phyloP scores from a whole-genome alignment of 805 yeast species.

The Diddensiella santjacobensis region DNA sequence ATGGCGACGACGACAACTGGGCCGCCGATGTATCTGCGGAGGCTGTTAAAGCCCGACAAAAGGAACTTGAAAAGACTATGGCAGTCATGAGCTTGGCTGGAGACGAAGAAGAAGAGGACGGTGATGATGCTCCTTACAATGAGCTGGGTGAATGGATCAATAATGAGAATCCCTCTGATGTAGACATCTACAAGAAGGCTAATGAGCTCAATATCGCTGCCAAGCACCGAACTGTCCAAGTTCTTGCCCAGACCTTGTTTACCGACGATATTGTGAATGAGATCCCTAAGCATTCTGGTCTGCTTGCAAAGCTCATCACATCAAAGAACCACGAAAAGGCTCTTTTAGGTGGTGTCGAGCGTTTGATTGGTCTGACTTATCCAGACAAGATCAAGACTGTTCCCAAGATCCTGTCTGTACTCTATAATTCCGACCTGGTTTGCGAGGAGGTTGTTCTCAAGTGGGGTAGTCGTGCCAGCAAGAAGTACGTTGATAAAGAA shows the following conservation, averaged over 20 bases:
- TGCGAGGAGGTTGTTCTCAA: conserved; percentile 75
- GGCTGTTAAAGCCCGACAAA: conserved; percentile 89
- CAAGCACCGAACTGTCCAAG: conserved; percentile 78
- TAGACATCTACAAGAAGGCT: conserved; percentile 89
- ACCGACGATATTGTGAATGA: conserved; percentile 65
- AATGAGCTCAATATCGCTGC: conserved; percentile 68
- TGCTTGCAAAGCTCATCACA: conserved; percentile 72
- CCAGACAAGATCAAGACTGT: conserved; percentile 65
- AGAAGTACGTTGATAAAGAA: conserved; percentile 90
- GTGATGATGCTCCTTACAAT: conserved; percentile 50
- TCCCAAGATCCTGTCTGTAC: conserved; percentile 75
- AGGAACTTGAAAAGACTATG: conserved; percentile 57
- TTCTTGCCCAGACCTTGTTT: conserved; percentile 85
- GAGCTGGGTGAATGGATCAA: conserved; percentile 89
- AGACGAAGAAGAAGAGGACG: conserved; percentile 40
- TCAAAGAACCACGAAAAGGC: conserved; percentile 70
- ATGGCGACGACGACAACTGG: conserved; percentile 84
- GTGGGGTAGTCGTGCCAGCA: conserved; percentile 90
- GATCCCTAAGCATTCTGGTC: conserved; percentile 73
- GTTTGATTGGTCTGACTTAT: conserved; percentile 80
- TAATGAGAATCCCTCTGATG: conserved; percentile 64
- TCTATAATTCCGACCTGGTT: conserved; percentile 79
- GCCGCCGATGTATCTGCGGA: conserved; percentile 96
- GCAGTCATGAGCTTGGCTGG: conserved; percentile 44
- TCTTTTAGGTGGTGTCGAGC: conserved; percentile 92